A percentile compares a stretch with the other conserved stretches of the same genome.
These are phyloP conservation scores for Trametes maxima DNA, from an alignment of 768 basidiomycete genomes.

Conservation along the genomic window DNA sequence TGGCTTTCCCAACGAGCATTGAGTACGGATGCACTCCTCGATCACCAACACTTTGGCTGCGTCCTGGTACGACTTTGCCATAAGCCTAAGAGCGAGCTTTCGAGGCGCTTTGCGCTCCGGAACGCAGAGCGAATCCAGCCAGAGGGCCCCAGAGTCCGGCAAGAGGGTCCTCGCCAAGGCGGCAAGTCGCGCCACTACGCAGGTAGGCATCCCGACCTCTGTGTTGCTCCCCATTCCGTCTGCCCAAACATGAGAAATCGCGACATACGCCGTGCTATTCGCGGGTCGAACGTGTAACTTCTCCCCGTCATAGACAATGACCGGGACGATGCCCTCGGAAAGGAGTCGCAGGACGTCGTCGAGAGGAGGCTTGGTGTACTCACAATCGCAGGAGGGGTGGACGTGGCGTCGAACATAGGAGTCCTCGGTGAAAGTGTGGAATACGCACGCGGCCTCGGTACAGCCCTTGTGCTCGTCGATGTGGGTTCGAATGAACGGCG, in stretches of 20 bases:
- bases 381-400: conserved; percentile 4
- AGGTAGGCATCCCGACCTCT: conserved; percentile 16
- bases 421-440: conserved; percentile 6
- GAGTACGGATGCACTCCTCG: conserved; percentile 11
- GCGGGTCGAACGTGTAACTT: not conserved
- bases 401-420: conserved; percentile 6
- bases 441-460: not conserved
- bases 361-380: conserved; percentile 7
- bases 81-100: conserved; percentile 18
- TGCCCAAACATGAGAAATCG: conserved; percentile 9
- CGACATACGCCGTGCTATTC: not conserved
- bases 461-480: conserved; percentile 6
- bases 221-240: conserved; percentile 17
- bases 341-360: conserved; percentile 2
- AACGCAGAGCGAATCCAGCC: conserved; percentile 22
- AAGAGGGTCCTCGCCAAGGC: not conserved
- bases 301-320: not conserved
- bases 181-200: conserved; percentile 12
- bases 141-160: conserved; percentile 19
- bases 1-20: conserved; percentile 2
- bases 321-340: not conserved
- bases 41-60: conserved; percentile 16
- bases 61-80: conserved; percentile 18
- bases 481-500: not conserved
- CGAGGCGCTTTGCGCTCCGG: conserved; percentile 4